phyloP scores from a whole-genome alignment of 2,329 filamentous ascomycete genomes.

The Ceratocystis cacaofunesta region DNA sequence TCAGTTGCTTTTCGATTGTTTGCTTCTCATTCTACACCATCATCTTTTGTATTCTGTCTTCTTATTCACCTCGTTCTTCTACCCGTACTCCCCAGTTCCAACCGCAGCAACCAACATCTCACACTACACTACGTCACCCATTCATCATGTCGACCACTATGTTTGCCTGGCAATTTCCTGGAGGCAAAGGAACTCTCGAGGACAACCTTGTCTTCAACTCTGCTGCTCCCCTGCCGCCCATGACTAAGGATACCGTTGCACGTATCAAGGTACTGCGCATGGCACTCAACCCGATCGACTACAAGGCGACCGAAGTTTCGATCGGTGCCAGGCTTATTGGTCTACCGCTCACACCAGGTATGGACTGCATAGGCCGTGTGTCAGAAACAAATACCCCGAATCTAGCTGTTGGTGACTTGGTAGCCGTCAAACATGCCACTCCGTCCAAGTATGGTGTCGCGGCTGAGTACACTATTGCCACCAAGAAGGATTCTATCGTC shows the following conservation, averaged over 20 bases:
- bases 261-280: constrained; percentile 31
- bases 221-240: constrained; percentile 18
- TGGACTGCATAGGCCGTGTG: constrained; percentile 39
- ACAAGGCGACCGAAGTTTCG: constrained; percentile 29
- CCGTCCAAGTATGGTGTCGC: constrained; percentile 28
- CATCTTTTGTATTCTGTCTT: neutral
- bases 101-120: neutral
- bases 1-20: no score
- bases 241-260: constrained; percentile 22
- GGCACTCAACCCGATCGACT: constrained; percentile 35
- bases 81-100: neutral
- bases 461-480: constrained; percentile 28
- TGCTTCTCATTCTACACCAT: neutral
- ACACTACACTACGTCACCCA: neutral
- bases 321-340: constrained; percentile 25
- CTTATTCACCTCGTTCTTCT: neutral
- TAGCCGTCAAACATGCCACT: constrained; percentile 28
- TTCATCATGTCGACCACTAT: constrained; percentile 15
- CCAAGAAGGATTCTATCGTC: constrained; percentile 18
- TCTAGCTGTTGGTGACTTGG: constrained; percentile 28
- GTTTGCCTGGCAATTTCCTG: constrained; percentile 17
- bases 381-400: constrained; percentile 23
- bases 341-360: constrained; percentile 31
- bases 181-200: constrained; percentile 20
- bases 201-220: constrained; percentile 20